Base-by-base conservation (phyloP, 805 yeast genomes). In the Zygoascus bituminiphila region DNA sequence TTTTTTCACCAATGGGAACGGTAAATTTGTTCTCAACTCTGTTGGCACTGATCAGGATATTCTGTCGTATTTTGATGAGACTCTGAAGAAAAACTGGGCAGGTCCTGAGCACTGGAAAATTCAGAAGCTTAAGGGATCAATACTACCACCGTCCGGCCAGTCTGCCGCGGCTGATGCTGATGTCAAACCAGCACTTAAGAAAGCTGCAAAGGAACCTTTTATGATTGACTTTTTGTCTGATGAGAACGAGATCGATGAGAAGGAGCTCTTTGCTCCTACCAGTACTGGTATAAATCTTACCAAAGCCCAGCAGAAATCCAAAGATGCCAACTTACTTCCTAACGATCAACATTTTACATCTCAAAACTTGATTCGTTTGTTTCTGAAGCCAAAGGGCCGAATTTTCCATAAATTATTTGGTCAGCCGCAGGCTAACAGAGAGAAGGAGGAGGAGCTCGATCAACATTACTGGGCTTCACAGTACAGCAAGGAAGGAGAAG, bases 81-180 rank as follows among this genome's bases (percentile, higher is more conserved):
- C 79, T 19, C 71, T 87, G 65, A 76, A 73, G 49, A 67, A 72
- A 26, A 84, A 79, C 61, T 89, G 97, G 96, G 77, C 94, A 24
- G 97, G 97, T 7, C 84, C 91, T 12, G 91, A 86, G 54, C 94
- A 87, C 65, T 91, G 97, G 97, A 84, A 84, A 64, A 83, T 91
- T 9, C 69, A 75, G 38, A 75, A 78, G 12, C 63, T 82, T 43
- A 82, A 78, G 57, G 54, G 35, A 25, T 46, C 47, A 10, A 24
- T 19, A 25, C 37, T 6, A 25, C 26, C 24, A 7, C 17, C 15
- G n/a, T 19, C 38, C 2, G 10, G 38, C 5, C 36, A n/a, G 8
- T 14, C 33, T 15, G n/a, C 23, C 8, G 44, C 44, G 2, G 45
- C 26, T 5, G 25, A 21, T 4, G 5, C 54, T 3, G 43, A 24